Evolutionary conservation across 1,284 basidiomycete species (phyloP).

Genomic region (Puccinia coronata): DNA sequence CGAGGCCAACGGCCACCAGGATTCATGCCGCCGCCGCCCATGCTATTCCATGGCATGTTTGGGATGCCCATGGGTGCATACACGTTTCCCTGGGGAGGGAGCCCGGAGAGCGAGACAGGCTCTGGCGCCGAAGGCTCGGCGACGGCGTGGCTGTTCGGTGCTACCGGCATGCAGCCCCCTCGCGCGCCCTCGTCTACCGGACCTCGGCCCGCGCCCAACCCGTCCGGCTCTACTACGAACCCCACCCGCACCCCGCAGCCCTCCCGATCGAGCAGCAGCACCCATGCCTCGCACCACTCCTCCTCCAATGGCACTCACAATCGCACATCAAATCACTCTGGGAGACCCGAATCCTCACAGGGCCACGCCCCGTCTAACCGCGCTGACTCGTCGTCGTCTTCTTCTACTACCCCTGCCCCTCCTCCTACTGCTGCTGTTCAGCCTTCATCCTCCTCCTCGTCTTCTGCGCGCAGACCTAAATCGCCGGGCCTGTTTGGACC

Average conservation of each 20-base stretch:
- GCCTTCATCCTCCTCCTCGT: no score
- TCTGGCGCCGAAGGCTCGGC: slow-evolving; percentile 3
- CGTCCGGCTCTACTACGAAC: no score
- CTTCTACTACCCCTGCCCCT: neutral
- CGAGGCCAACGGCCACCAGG: neutral
- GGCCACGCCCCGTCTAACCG: neutral
- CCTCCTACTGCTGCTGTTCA: neutral
- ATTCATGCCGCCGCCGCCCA: slow-evolving; percentile 2
- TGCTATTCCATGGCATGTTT: slow-evolving; percentile 16
- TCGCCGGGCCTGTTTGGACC: slow-evolving; percentile 34
- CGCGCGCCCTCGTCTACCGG: neutral
- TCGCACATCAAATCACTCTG: neutral
- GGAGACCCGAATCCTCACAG: neutral
- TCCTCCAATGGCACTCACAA: neutral
- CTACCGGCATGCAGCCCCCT: neutral
- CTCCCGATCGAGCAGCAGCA: neutral
- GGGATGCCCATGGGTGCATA: neutral
- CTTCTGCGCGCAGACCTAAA: neutral
- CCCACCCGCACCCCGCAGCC: no score
- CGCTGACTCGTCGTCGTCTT: neutral
- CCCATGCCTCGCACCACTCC: no score
- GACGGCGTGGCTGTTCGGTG: slow-evolving; percentile 5
- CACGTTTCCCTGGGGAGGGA: neutral
- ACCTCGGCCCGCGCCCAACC: no score
- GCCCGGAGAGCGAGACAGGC: neutral